Conservation (phyloP, 148 eudicot species). For the Rheum nobile region DNA sequence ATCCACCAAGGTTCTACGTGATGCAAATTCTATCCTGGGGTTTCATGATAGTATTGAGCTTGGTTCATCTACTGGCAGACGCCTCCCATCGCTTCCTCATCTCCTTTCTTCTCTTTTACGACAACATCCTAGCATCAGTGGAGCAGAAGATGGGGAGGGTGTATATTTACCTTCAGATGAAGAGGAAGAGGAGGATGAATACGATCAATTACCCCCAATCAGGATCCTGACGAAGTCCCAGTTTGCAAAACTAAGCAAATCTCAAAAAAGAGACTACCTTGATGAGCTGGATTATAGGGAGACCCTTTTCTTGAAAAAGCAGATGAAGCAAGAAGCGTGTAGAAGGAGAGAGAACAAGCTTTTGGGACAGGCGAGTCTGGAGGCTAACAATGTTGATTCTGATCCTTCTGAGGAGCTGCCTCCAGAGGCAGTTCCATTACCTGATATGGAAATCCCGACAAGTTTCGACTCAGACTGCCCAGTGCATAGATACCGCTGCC, state of each 20-base stretch:
- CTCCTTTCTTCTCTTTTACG: slow-evolving; percentile 76
- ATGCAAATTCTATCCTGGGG: slow-evolving; percentile 59
- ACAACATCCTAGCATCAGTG: slow-evolving; percentile 35
- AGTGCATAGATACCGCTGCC: slow-evolving; percentile 59
- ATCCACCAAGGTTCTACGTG: slow-evolving; percentile 80
- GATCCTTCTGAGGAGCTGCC: slow-evolving; percentile 21
- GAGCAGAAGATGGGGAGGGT: slow-evolving; percentile 33
- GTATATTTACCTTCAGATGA: slow-evolving; percentile 27
- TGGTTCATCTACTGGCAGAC: slow-evolving; percentile 40
- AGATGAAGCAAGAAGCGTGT: slow-evolving; percentile 54
- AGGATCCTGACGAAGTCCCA: slow-evolving; percentile 69
- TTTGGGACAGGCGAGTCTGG: too few species aligned
- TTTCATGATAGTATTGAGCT: slow-evolving; percentile 60
- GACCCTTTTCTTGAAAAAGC: slow-evolving; percentile 78
- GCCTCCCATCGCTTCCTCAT: slow-evolving; percentile 81
- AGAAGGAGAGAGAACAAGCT: slow-evolving; percentile 32
- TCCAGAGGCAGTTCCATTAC: slow-evolving; percentile 56
- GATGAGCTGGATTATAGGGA: slow-evolving; percentile 96
- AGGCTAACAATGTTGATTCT: slow-evolving; percentile 22
- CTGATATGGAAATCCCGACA: slow-evolving; percentile 69
- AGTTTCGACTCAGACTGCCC: slow-evolving; percentile 75
- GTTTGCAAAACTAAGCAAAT: slow-evolving; percentile 49
- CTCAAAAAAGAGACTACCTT: slow-evolving; percentile 74
- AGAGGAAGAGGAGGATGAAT: slow-evolving; percentile 71
- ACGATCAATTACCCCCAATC: slow-evolving; percentile 83